Conservation (phyloP, 768 basidiomycete species). For the Chalciporus sphaerocephalus region DNA sequence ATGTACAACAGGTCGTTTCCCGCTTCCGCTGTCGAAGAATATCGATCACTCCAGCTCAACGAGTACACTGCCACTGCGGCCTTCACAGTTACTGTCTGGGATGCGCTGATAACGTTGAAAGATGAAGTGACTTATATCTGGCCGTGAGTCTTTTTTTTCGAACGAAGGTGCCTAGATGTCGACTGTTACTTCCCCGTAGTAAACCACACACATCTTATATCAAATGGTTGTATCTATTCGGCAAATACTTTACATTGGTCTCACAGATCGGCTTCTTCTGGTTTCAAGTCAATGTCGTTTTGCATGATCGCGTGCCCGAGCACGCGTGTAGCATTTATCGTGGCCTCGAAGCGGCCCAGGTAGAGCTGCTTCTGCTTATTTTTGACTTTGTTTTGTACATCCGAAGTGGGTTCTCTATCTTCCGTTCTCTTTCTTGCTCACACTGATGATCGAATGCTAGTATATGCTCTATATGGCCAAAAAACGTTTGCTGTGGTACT, state of each 20-base stretch:
- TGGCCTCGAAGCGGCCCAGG: background rate
- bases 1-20: too few relatives aligned
- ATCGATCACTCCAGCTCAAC: too few relatives aligned
- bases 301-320: background rate
- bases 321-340: constrained; percentile 13
- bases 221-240: constrained; percentile 28
- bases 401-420: constrained; percentile 14
- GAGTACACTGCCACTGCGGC: constrained; percentile 12
- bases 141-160: constrained; percentile 15
- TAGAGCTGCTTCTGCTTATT: constrained; percentile 12
- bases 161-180: background rate
- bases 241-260: constrained; percentile 16
- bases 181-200: constrained; percentile 2
- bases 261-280: constrained; percentile 8
- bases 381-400: constrained; percentile 19
- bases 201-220: constrained; percentile 11
- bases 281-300: constrained; percentile 1
- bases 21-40: too few relatives aligned
- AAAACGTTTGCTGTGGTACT: background rate
- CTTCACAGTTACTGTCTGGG: constrained; percentile 17
- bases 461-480: constrained; percentile 18
- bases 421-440: background rate
- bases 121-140: constrained; percentile 22
- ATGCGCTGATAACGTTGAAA: constrained; percentile 10
- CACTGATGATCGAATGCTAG: constrained; percentile 5